Base-by-base conservation (phyloP, 73 alveolate species). In the Paramecium primaurelia region DNA sequence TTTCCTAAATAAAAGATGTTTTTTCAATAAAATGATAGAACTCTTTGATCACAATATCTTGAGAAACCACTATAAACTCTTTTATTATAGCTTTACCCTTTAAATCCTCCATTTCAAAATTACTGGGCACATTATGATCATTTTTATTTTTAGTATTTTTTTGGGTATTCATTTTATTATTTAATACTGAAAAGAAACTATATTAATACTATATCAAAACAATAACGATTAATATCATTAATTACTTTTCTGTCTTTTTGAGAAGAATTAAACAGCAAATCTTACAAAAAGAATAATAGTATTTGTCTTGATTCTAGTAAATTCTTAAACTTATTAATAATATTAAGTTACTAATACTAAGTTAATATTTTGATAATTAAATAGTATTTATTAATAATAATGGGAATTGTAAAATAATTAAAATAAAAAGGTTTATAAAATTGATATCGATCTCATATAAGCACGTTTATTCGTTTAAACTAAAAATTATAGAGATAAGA, bases 31-130 rank as follows among this genome's bases (percentile, higher is more conserved):
- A 80, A 26, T 11, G 58, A 26, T 45, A 12, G 47, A 80, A 80
- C 30, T 80, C 58, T 12, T 40, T 20, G 8, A 18, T 49, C n/a
- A 12, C 75, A 9, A 45, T 12, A 8, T 22, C 91, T 12, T 20
- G 28, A 14, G 91, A 44, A 80, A 44, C 45, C 44, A 80, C 59
- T 38, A 37, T 14, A 49, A 80, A 14, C 3, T 6, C 30, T 38
- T 16, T 45, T 20, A 47, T 8, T 80, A 80, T 16, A 45, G 49
- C 49, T 4, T 14, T 75, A 75, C 88, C 49, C 34, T 4, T 37
- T 20, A 75, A 75, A 37, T 80, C 91, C 44, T 80, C 91, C 91
- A 80, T 80, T 45, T 80, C 91, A 47, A 59, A 42, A 80, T 64
- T 80, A 20, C 34, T 40, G 26, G 45, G 32, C 69, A 8, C 25